Evolutionary conservation across 305 asterid genomes (phyloP).

Genomic region (Euphrasia arctica): DNA sequence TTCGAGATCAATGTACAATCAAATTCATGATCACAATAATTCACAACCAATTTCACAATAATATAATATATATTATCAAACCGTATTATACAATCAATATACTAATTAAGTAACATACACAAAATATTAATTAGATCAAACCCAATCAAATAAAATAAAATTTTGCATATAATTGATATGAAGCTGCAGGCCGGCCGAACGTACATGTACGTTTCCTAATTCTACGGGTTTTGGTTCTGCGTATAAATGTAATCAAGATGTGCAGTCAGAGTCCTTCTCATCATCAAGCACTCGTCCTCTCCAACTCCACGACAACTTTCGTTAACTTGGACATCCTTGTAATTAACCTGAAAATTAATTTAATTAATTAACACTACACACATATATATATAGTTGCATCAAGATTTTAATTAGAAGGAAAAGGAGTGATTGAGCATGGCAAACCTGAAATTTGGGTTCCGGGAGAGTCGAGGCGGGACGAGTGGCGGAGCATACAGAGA

Average conservation of each 20-base stretch:
- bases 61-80: too few species aligned
- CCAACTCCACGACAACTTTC: not conserved
- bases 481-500: not conserved
- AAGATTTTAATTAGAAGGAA: not conserved
- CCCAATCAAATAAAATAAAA: too few species aligned
- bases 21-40: too few species aligned
- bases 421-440: too few species aligned
- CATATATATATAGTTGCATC: not conserved
- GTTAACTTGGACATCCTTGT: not conserved
- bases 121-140: too few species aligned
- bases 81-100: too few species aligned
- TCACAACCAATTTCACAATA: too few species aligned
- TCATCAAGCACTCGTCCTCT: not conserved
- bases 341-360: not conserved
- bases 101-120: too few species aligned
- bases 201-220: not conserved
- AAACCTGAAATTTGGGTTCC: not conserved
- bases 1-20: too few species aligned
- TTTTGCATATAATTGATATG: too few species aligned
- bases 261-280: not conserved
- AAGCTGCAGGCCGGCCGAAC: not conserved
- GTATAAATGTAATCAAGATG: conserved; percentile 3
- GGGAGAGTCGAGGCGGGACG: not conserved
- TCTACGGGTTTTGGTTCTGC: not conserved
- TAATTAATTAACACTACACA: not conserved